Conservation (phyloP, 371 early-diverging fungal species). For the Mucor racemosus region DNA sequence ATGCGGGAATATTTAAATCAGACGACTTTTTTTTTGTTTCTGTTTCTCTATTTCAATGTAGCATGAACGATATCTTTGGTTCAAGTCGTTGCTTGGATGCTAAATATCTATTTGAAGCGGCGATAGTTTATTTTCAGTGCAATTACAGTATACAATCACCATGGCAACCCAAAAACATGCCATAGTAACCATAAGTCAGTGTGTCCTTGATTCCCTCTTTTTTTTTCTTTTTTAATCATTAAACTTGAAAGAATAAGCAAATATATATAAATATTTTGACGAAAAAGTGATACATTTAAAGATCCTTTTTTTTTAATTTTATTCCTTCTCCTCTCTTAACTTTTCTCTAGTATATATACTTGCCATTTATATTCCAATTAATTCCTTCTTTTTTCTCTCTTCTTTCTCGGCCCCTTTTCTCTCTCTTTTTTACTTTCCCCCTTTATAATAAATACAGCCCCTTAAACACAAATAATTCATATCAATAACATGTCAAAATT, state of each 20-base stretch:
- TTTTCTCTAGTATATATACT: background rate
- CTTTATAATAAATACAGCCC: background rate
- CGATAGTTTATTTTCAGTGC: background rate
- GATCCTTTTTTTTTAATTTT: background rate
- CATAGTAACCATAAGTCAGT: background rate
- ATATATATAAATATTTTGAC: background rate
- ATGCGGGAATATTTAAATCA: background rate
- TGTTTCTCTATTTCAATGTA: background rate
- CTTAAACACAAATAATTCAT: background rate
- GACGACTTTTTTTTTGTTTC: background rate
- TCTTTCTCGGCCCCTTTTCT: background rate
- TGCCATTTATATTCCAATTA: slow-evolving; percentile 5
- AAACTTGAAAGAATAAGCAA: background rate
- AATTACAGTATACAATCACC: background rate
- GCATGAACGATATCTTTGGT: background rate
- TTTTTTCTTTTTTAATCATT: background rate
- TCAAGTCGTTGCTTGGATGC: background rate
- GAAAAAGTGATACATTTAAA: background rate
- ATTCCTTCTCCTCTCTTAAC: slow-evolving; percentile 3
- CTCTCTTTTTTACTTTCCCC: background rate
- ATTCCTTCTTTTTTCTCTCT: background rate
- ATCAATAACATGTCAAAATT: slow-evolving; percentile 12
- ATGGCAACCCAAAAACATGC: background rate
- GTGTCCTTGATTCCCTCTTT: too few species aligned
- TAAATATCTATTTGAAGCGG: background rate